A percentile compares a stretch with the other conserved stretches of the same genome.
These are phyloP conservation scores for Parasitella parasitica DNA, from an alignment of 371 early-diverging fungal genomes.

Conservation along the genomic window DNA sequence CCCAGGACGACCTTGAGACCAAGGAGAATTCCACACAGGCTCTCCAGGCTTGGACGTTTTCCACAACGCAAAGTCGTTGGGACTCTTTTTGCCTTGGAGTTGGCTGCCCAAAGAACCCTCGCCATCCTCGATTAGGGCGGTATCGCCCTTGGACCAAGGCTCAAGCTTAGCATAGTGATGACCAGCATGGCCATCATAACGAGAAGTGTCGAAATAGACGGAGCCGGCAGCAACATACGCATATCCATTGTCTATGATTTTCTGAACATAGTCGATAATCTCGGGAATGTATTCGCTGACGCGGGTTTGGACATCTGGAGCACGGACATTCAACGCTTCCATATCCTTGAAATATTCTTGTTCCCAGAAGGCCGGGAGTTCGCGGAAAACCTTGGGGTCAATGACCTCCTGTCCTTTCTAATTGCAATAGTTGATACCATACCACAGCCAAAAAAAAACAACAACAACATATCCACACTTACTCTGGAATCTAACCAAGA, in stretches of 20 bases:
- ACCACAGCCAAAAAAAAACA: background rate
- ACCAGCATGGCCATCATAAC: constrained; percentile 81
- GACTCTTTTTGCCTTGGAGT: constrained; percentile 71
- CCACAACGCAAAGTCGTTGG: constrained; percentile 99
- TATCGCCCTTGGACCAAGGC: constrained; percentile 86
- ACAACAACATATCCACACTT: constrained; percentile 1
- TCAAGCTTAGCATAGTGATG: constrained; percentile 94
- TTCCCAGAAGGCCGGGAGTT: constrained; percentile 95
- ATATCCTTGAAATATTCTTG: constrained; percentile 96
- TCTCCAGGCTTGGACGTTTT: constrained; percentile 97
- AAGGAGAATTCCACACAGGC: constrained; percentile 95
- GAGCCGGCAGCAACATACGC: constrained; percentile 95
- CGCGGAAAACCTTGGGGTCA: constrained; percentile 87
- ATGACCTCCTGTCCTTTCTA: constrained; percentile 70
- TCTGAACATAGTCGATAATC: constrained; percentile 88
- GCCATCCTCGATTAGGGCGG: constrained; percentile 83
- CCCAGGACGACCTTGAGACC: constrained; percentile 97
- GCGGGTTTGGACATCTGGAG: constrained; percentile 94
- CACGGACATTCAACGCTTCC: constrained; percentile 88
- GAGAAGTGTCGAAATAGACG: constrained; percentile 97
- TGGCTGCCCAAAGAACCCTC: constrained; percentile 85
- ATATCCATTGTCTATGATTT: constrained; percentile 93
- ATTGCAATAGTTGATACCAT: background rate
- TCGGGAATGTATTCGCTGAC: constrained; percentile 99
- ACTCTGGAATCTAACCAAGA: constrained; percentile 61